Evolutionary conservation across 2,329 filamentous ascomycete species (phyloP), one percentile per base, ranked within the genome.

Genomic region (Aspergillus melleus): DNA sequence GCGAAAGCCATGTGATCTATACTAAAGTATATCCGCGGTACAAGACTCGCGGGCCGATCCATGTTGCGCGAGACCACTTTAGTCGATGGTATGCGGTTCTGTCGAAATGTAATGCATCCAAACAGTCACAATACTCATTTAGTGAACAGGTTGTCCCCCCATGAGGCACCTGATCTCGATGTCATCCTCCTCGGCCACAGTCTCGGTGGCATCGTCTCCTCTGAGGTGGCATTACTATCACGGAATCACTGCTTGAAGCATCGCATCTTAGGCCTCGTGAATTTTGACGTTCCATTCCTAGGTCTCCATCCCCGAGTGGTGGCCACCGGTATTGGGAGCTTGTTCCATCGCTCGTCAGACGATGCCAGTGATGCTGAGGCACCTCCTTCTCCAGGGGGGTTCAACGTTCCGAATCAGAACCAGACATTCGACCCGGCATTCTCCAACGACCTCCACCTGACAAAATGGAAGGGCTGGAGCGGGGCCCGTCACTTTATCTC

Each of bases 231-330:
- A 2, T 79, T 96, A 49, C 83, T 90, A 12, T 68, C 76, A 2
- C 3, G 10, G 20, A 49, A 20, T 14, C 44, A 29, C 6, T 16
- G 11, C 9, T 19, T 10, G 11, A 87, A 86, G 63, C 91, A 96
- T 77, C 85, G 87, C 10, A 90, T 96, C 46, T 76, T 96, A 30
- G 93, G 93, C 0, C 88, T 88, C 4, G 81, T 97, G 58, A 90
- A 90, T 58, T 88, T 96, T 52, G 93, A 97, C 74, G 90, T 90
- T 0, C 93, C 93, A 0, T 92, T 96, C 60, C 80, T 96, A 6
- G 93, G 93, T 3, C 89, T 97, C 72, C 92, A 97, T 74, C 92
- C 92, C 1, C 90, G 93, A 6, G 90, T 97, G 47, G 85, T 96
- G 47, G 84, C 88, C n/a, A 90, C 90, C 42, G 91, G 92, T 2